A percentile compares a stretch with the other conserved stretches of the same genome.
Evolutionary conservation across 2,329 filamentous ascomycete species (phyloP).

Genomic region (Epicoccum sorghinum): DNA sequence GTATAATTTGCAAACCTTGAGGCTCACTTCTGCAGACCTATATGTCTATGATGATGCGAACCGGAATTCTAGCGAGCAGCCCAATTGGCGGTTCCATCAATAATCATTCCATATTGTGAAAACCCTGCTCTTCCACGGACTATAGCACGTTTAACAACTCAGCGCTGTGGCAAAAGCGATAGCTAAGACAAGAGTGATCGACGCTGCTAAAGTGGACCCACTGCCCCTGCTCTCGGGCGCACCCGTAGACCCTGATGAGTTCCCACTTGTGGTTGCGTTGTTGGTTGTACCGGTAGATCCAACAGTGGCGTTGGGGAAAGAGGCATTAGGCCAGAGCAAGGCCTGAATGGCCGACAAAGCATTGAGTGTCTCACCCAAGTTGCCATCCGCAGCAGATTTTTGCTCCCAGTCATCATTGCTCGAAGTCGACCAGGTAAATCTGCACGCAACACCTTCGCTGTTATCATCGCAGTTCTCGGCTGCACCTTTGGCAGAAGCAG

Average conservation of each 20-base stretch:
- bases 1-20: too few species aligned
- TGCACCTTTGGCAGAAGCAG: conserved; percentile 31
- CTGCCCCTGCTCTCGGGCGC: conserved; percentile 14
- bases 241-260: conserved; percentile 12
- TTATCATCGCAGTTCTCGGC: conserved; percentile 20
- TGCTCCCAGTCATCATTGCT: not conserved
- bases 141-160: not conserved
- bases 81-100: too few species aligned
- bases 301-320: conserved; percentile 4
- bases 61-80: too few species aligned
- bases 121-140: not conserved
- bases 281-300: not conserved
- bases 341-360: conserved; percentile 34
- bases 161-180: conserved; percentile 20
- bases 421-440: conserved; percentile 16
- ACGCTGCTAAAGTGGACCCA: conserved; percentile 12
- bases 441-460: conserved; percentile 18
- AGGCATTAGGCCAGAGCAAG: conserved; percentile 22
- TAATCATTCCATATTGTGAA: not conserved
- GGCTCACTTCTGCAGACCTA: too few species aligned
- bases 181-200: conserved; percentile 14
- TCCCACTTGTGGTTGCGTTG: conserved; percentile 4
- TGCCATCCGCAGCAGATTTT: conserved; percentile 14
- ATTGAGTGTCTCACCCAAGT: conserved; percentile 25
- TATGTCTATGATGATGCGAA: too few species aligned